Evolutionary conservation across 2,329 filamentous ascomycete genomes (phyloP).

Genomic region (Neopestalotiopsis rosae): DNA sequence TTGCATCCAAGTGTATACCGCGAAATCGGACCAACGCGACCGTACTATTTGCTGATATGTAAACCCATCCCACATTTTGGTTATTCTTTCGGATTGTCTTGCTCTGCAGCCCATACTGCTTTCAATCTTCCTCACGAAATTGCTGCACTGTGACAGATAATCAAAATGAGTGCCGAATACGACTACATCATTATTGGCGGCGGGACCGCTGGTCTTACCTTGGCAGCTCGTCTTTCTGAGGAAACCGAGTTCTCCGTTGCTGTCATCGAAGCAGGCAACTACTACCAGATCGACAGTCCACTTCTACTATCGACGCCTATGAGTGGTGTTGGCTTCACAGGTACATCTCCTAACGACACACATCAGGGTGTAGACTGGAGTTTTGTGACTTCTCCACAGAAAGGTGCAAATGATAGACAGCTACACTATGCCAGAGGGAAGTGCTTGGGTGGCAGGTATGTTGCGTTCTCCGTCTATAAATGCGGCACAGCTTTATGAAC

Average conservation of each 20-base stretch:
- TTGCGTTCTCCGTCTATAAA: constrained; percentile 28
- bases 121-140: not conserved
- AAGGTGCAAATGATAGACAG: constrained; percentile 14
- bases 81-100: too few relatives aligned
- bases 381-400: constrained; percentile 28
- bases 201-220: constrained; percentile 21
- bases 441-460: constrained; percentile 33
- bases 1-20: too few relatives aligned
- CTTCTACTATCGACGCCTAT: constrained; percentile 22
- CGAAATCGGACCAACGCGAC: too few relatives aligned
- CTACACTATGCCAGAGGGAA: constrained; percentile 36
- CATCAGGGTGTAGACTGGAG: constrained; percentile 29
- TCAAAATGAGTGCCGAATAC: not conserved
- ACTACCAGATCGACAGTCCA: constrained; percentile 21
- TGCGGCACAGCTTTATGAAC: constrained; percentile 34
- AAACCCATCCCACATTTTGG: too few relatives aligned
- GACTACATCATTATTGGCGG: constrained; percentile 22
- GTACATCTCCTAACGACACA: constrained; percentile 17
- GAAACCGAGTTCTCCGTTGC: constrained; percentile 17
- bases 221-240: constrained; percentile 17
- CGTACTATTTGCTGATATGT: too few relatives aligned
- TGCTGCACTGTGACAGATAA: not conserved
- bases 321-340: constrained; percentile 27
- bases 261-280: constrained; percentile 21
- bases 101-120: not conserved